These are phyloP conservation scores for Aspergillus awamori DNA, from an alignment of 2,329 filamentous ascomycete species.

Conservation along the genomic window DNA sequence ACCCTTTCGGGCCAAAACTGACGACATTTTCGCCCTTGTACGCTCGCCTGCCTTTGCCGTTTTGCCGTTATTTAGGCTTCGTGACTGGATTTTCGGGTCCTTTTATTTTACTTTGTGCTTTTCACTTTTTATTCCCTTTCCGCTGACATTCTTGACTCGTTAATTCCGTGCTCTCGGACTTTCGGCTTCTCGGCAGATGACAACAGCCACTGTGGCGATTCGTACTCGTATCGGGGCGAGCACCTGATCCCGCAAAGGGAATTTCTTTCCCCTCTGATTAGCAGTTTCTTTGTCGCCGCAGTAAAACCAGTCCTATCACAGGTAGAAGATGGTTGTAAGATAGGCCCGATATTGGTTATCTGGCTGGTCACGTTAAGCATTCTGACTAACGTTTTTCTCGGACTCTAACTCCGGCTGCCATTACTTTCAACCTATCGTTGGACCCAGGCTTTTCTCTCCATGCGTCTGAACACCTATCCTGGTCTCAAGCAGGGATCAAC, in stretches of 20 bases:
- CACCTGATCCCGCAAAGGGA: constrained; percentile 14
- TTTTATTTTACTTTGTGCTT: constrained; percentile 3
- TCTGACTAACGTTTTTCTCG: background rate
- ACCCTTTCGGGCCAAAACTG: constrained; percentile 20
- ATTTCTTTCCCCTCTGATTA: background rate
- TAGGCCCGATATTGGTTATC: no score
- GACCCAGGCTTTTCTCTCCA: background rate
- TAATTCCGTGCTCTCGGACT: constrained; percentile 2
- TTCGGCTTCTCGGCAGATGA: constrained; percentile 7
- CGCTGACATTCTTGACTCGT: background rate
- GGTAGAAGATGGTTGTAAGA: background rate
- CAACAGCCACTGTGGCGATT: constrained; percentile 18
- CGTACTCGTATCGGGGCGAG: constrained; percentile 13
- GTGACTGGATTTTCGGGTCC: constrained; percentile 3
- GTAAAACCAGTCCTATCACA: background rate
- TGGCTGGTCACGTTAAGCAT: background rate
- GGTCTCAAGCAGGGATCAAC: constrained; percentile 1
- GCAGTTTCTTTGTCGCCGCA: background rate
- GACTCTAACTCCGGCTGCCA: background rate
- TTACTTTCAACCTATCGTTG: background rate
- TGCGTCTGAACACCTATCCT: constrained; percentile 3
- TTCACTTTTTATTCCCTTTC: background rate
- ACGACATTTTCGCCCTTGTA: constrained; percentile 16
- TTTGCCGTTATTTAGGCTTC: constrained; percentile 8
- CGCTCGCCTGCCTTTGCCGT: constrained; percentile 7